Evolutionary conservation across 169 alveolate genomes (phyloP).

Genomic region (Fabrea salina): DNA sequence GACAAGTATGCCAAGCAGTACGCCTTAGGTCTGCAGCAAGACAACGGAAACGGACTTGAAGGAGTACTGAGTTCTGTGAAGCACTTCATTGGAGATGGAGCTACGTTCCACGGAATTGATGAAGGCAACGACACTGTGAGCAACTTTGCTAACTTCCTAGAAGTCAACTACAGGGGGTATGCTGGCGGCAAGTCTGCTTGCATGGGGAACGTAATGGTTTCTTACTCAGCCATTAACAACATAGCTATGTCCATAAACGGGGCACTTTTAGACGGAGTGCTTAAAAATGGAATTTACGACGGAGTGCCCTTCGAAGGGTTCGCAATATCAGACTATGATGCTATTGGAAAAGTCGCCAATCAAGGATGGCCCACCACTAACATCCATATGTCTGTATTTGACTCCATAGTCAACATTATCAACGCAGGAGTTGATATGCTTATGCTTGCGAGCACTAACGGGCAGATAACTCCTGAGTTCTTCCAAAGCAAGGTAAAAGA

Average conservation of each 20-base stretch:
- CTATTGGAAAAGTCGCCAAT: constrained; percentile 29
- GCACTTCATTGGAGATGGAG: constrained; percentile 52
- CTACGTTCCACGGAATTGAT: constrained; percentile 36
- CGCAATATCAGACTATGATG: constrained; percentile 38
- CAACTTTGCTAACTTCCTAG: constrained; percentile 16
- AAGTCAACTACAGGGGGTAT: constrained; percentile 33
- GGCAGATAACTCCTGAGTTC: neutral
- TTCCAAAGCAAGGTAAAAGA: no score
- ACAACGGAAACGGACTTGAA: neutral
- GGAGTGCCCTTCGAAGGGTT: constrained; percentile 38
- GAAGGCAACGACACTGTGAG: constrained; percentile 35
- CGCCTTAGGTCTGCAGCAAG: constrained; percentile 29
- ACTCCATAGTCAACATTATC: constrained; percentile 13
- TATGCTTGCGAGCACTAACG: constrained; percentile 41
- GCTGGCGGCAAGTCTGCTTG: constrained; percentile 34
- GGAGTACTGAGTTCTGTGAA: constrained; percentile 36
- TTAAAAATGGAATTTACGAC: constrained; percentile 28
- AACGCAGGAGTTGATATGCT: constrained; percentile 49
- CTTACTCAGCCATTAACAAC: constrained; percentile 42
- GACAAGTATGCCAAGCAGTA: constrained; percentile 32
- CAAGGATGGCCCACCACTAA: constrained; percentile 43
- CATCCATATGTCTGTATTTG: constrained; percentile 32
- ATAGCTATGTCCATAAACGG: constrained; percentile 40
- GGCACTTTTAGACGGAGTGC: no score
- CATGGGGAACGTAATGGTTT: constrained; percentile 41